phyloP scores from a whole-genome alignment of 2,329 filamentous ascomycete species.

The Claviceps pazoutovae region DNA sequence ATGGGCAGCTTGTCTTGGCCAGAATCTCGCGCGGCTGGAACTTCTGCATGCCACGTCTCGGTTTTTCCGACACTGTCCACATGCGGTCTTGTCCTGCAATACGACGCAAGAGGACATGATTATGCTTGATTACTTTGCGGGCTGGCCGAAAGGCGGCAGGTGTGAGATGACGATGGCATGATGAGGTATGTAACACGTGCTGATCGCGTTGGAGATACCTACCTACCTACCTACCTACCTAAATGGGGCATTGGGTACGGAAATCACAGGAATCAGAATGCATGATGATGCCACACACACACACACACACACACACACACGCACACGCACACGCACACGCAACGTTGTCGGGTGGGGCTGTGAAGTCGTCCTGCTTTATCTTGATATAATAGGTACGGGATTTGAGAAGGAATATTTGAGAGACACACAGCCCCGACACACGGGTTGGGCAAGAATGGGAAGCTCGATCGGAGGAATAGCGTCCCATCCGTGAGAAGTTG shows the following conservation, averaged over 20 bases:
- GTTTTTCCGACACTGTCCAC: not conserved
- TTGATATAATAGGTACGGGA: too few species aligned
- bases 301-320: too few species aligned
- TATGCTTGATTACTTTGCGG: not conserved
- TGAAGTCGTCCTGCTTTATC: too few species aligned
- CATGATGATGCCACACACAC: too few species aligned
- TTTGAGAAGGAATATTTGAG: too few species aligned
- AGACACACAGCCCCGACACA: too few species aligned
- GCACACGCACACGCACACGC: too few species aligned
- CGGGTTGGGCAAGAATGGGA: too few species aligned
- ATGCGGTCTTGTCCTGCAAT: not conserved
- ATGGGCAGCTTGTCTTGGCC: not conserved
- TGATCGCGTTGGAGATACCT: not conserved
- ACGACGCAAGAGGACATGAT: not conserved
- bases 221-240: too few species aligned
- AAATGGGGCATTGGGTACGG: too few species aligned
- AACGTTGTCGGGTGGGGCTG: too few species aligned
- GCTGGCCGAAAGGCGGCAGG: not conserved
- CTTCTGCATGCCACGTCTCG: not conserved
- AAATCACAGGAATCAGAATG: too few species aligned
- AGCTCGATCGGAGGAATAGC: not conserved
- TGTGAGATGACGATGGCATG: not conserved
- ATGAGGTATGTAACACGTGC: not conserved
- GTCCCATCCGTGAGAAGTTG: not conserved
- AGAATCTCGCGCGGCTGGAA: slow-evolving; percentile 1